Base-by-base conservation (phyloP, 768 basidiomycete genomes). In the Pleurotus tuber-regium region DNA sequence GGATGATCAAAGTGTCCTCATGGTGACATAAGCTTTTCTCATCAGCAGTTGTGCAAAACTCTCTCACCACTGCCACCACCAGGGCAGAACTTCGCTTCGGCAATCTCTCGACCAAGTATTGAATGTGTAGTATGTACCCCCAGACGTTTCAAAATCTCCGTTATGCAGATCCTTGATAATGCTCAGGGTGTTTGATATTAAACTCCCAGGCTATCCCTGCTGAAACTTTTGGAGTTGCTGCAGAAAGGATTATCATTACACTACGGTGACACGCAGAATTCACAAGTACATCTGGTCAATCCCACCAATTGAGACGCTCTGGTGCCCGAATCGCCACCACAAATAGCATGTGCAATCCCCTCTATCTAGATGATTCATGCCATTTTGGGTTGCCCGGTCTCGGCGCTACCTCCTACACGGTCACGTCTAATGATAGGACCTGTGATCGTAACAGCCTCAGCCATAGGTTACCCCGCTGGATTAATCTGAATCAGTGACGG, bases 1-100 rank as follows among this genome's bases (percentile, higher is more conserved):
- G 39, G n/a, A 59, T 36, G 62, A 66, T 66, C 50, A 26, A 10
- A 21, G 35, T 47, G 24, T 23, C 35, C 14, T 23, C 28, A 24
- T 36, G 35, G 33, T 53, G 46, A 54, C 46, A 41, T 33, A 29
- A 48, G 19, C 44, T 4, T 30, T 54, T 48, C 47, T 25, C 52
- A 53, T 44, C 24, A 26, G 26, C 43, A 44, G 28, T 44, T n/a
- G 24, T 25, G 19, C 23, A 25, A 21, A n/a, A n/a, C n/a, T 44
- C 43, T 44, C n/a, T 23, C 19, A 14, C 21, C 14, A 19, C 43
- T 10, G 19, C 19, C 23, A 44, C 19, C 25, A 23, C 16, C 43
- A 25, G 8, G 46, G 9, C 18, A 26, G 35, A 48, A 35, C 31
- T 48, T 48, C 30, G 46, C 35, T 48, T 48, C 31, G 24, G 16